These are phyloP conservation scores for Fusarium gaditjirri DNA, from an alignment of 2,329 filamentous ascomycete genomes.

Conservation along the genomic window DNA sequence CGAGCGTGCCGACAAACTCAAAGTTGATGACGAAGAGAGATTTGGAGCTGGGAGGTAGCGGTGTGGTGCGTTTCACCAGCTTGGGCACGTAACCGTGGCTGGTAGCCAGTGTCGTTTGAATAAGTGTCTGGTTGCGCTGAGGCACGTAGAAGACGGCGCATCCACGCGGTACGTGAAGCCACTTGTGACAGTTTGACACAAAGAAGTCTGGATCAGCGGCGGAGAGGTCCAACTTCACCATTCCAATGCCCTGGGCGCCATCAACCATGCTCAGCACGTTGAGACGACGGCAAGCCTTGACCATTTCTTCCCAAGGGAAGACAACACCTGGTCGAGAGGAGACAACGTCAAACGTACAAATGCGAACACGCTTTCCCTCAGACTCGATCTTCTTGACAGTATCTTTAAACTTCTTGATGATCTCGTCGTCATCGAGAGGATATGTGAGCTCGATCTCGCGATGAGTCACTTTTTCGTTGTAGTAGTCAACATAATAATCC, in stretches of 20 bases:
- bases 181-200: constrained; percentile 89
- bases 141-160: constrained; percentile 87
- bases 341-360: constrained; percentile 81
- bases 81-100: constrained; percentile 78
- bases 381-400: constrained; percentile 64
- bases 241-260: constrained; percentile 85
- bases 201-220: constrained; percentile 84
- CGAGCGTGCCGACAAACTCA: constrained; percentile 79
- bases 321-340: constrained; percentile 81
- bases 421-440: constrained; percentile 75
- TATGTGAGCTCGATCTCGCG: constrained; percentile 71
- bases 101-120: constrained; percentile 80
- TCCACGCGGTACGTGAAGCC: constrained; percentile 83
- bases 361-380: constrained; percentile 69
- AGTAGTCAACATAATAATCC: constrained; percentile 76
- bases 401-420: constrained; percentile 69
- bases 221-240: constrained; percentile 76
- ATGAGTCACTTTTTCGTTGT: constrained; percentile 54
- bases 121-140: constrained; percentile 76
- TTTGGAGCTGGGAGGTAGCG: constrained; percentile 60
- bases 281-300: constrained; percentile 70
- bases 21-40: constrained; percentile 76
- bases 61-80: constrained; percentile 46
- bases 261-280: constrained; percentile 81
- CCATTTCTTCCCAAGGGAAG: constrained; percentile 80